A percentile compares a stretch with the other conserved stretches of the same genome.
Conservation (phyloP, 257 asterid genomes). For the Nicotiana paniculata region DNA sequence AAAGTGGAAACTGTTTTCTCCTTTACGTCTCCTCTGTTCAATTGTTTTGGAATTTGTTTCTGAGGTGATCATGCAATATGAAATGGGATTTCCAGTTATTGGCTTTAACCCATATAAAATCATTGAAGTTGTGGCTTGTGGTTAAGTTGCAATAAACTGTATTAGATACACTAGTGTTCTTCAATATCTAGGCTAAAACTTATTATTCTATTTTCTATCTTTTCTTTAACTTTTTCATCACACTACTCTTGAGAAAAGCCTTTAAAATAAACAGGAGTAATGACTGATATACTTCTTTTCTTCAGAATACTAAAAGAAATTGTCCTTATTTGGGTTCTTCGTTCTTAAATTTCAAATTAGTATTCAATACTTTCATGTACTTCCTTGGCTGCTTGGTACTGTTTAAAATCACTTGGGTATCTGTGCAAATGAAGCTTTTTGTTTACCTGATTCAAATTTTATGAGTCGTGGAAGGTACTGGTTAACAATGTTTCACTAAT, state of each 20-base stretch:
- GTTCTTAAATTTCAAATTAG: background rate
- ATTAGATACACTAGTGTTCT: no score
- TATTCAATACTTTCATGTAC: background rate
- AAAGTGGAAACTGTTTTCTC: background rate
- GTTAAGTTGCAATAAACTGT: background rate
- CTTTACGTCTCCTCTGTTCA: background rate
- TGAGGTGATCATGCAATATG: background rate
- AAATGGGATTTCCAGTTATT: background rate
- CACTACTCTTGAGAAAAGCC: no score
- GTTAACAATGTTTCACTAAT: background rate
- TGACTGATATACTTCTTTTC: background rate
- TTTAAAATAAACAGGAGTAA: background rate
- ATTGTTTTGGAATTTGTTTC: background rate
- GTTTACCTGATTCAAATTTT: background rate
- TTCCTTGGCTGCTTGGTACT: background rate
- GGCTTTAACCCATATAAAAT: background rate
- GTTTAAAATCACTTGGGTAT: background rate
- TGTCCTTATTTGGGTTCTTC: background rate
- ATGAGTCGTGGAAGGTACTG: no score
- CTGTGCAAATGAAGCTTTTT: background rate
- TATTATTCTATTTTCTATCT: background rate
- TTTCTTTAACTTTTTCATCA: no score
- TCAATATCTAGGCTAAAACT: background rate
- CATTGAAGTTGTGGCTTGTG: background rate
- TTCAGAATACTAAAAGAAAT: no score